Evolutionary conservation across 2,329 filamentous ascomycete genomes (phyloP), one percentile per base, ranked within the genome.

Genomic region (Simplicillium sp.): DNA sequence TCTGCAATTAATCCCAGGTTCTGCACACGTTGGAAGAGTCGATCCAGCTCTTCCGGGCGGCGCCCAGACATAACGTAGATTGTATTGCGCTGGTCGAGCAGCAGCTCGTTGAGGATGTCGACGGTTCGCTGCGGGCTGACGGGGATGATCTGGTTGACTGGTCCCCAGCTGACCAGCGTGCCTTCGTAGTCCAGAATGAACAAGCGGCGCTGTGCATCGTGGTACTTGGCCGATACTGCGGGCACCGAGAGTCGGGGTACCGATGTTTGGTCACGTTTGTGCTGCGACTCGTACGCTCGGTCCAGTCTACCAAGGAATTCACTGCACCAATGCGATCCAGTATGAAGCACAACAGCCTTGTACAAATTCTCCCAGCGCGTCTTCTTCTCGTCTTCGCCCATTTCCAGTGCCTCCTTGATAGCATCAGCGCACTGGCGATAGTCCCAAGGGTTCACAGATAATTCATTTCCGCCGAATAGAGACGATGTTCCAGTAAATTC

Each of bases 171-270:
- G 34, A 92, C 86, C 7, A 97, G 68, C 0, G 90, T 97, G 35
- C 88, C 90, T 60, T 97, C 90, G 54, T 95, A 94, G 55, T 97
- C 90, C 35, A 97, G 71, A 48, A 97, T 81, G 60, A 97, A 92
- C 3, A 97, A 70, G 13, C 89, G 80, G 15, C 77, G 75, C 34
- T 77, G 60, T 1, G 84, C 76, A 8, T 67, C 58, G 44, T 73
- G 67, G 59, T 96, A 97, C 45, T 77, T 71, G 37, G 77, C 66
- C 3, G 71, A 64, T 2, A 96, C 67, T 1, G 70, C 64, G 34
- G 68, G 74, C 16, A 89, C 64, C 3, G 85, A 89, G 3, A 97
- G 70, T 2, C 92, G 83, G 15, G 92, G 90, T 9, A 96, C 86
- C 0, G 87, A 84, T 34, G 84, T 86, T 42, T 87, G 87, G 50